phyloP scores from a whole-genome alignment of 2,329 filamentous ascomycete species.

The Fusarium sp. region DNA sequence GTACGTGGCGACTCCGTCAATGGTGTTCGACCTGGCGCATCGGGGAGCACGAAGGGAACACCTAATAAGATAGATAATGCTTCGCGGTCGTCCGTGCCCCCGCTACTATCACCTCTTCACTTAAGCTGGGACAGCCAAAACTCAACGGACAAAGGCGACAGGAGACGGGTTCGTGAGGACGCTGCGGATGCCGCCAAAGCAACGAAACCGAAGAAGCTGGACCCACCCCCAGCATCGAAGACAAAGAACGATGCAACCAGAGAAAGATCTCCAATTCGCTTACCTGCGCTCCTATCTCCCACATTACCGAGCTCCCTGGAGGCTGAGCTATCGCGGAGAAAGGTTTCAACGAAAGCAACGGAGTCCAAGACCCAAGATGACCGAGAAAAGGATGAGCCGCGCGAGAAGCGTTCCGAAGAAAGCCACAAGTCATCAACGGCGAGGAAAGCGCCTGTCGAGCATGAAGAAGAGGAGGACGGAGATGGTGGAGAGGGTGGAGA shows the following conservation, averaged over 20 bases:
- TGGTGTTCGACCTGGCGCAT: slow-evolving; percentile 51
- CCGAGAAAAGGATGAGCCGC: slow-evolving; percentile 33
- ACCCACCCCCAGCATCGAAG: slow-evolving; percentile 38
- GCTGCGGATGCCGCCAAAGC: slow-evolving; percentile 43
- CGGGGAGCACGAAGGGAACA: slow-evolving; percentile 49
- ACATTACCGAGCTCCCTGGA: slow-evolving; percentile 65
- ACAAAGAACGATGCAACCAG: slow-evolving; percentile 51
- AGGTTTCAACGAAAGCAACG: slow-evolving; percentile 39
- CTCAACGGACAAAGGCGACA: slow-evolving; percentile 43
- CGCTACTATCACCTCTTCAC: slow-evolving; percentile 63
- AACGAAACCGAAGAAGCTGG: slow-evolving; percentile 47
- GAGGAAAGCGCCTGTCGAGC: slow-evolving; percentile 43
- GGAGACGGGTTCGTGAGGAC: slow-evolving; percentile 49
- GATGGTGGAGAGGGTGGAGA: slow-evolving; percentile 46
- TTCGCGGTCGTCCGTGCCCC: slow-evolving; percentile 58
- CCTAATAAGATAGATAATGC: slow-evolving; percentile 53
- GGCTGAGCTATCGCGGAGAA: slow-evolving; percentile 49
- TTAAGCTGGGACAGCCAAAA: slow-evolving; percentile 58
- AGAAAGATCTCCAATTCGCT: slow-evolving; percentile 49
- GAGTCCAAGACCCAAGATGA: slow-evolving; percentile 32
- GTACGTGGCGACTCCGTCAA: slow-evolving; percentile 56
- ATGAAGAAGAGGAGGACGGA: slow-evolving; percentile 50
- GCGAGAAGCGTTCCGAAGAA: slow-evolving; percentile 36
- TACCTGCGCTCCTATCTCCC: slow-evolving; percentile 65
- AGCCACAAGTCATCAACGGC: slow-evolving; percentile 32